Evolutionary conservation across 2,329 filamentous ascomycete genomes (phyloP), one percentile per base, ranked within the genome.

Genomic region (Fusarium buxicola): DNA sequence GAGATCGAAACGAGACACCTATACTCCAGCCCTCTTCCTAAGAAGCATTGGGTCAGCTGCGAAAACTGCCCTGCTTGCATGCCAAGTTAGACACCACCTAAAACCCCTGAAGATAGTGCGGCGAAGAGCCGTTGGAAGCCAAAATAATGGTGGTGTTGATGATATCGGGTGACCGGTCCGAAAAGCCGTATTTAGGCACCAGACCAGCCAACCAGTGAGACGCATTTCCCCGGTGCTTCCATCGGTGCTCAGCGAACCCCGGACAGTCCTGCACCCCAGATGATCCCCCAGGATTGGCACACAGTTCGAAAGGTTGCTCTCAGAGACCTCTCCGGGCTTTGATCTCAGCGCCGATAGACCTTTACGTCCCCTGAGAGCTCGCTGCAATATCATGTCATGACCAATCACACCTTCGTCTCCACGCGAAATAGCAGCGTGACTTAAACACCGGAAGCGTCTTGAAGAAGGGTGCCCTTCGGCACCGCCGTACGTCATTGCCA

Each of bases 101-200:
- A 35, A 39, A 18, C 52, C 45, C 61, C 44, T 28, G 30, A 50
- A 32, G 43, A 21, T 15, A 40, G 49, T 40, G 35, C 52, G 32
- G 46, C 45, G 24, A 27, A 39, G 36, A 40, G 48, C 34, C 32
- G 27, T 35, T 49, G 46, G 43, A 53, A 41, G 27, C 44, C 38
- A 40, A 32, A 27, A 38, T 39, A 25, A 65, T 56, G 27, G 50
- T 25, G 41, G 47, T 50, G 52, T 56, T 58, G 55, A 45, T 24
- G 35, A 27, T 8, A 35, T 34, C 58, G 68, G 68, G 24, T 50
- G 38, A 12, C 40, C 61, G 68, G 68, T 39, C 68, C 68, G 65
- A 49, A 58, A 32, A 53, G 48, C 65, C 68, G 59, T 49, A 35
- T 27, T 25, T 24, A 38, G 43, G 55, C 30, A 60, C 48, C 46